Evolutionary conservation across 2,329 filamentous ascomycete genomes (phyloP).

Genomic region (Cryphonectria naterciae): DNA sequence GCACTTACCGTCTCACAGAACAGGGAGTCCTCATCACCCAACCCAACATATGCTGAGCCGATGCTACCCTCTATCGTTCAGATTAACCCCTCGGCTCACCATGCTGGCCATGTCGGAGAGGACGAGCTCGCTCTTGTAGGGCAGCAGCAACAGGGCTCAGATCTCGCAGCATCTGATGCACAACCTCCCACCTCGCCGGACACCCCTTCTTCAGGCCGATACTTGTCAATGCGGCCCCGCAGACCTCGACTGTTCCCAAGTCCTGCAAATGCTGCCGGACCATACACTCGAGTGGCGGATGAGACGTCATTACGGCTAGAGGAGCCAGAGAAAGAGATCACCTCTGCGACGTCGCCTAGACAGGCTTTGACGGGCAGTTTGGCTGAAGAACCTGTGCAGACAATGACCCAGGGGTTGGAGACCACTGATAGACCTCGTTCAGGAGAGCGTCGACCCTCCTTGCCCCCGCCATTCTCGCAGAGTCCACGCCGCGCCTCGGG

Average conservation of each 20-base stretch:
- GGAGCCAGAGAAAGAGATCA: not conserved
- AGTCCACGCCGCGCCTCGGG: conserved; percentile 5
- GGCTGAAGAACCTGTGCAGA: not conserved
- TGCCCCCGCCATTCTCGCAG: conserved; percentile 20
- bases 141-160: not conserved
- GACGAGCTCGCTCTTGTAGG: not conserved
- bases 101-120: not conserved
- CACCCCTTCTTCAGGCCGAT: conserved; percentile 12
- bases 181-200: conserved; percentile 8
- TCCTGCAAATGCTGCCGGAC: not conserved
- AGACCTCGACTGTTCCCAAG: conserved; percentile 1
- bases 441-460: not conserved
- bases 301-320: not conserved
- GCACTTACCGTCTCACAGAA: conserved; percentile 19
- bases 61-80: conserved; percentile 11
- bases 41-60: conserved; percentile 6
- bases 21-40: conserved; percentile 13
- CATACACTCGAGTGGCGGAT: not conserved
- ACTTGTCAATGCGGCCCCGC: conserved; percentile 19
- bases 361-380: not conserved
- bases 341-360: not conserved
- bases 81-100: not conserved
- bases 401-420: not conserved
- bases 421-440: not conserved
- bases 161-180: not conserved